Evolutionary conservation across 495 filamentous ascomycete genomes (phyloP).

Genomic region (Aspergillus coremiiformis): DNA sequence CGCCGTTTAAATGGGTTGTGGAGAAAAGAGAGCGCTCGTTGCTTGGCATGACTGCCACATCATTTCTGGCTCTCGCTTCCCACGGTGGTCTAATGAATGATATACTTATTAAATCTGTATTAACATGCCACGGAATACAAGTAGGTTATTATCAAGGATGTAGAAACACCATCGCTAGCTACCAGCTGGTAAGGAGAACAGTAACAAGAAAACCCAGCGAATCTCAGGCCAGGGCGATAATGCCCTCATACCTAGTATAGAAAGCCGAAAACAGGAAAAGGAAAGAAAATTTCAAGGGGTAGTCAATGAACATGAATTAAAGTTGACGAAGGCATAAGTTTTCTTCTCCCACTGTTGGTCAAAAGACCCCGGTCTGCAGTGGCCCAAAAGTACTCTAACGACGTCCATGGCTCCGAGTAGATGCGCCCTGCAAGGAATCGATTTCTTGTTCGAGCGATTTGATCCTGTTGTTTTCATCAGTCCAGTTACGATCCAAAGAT

Average conservation of each 20-base stretch:
- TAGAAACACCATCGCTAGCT: slow-evolving; percentile 46
- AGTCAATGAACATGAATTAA: slow-evolving; percentile 33
- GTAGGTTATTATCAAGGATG: slow-evolving; percentile 44
- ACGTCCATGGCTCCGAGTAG: slow-evolving; percentile 89
- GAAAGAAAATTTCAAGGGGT: slow-evolving; percentile 26
- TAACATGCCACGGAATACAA: slow-evolving; percentile 38
- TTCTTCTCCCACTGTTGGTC: slow-evolving; percentile 26
- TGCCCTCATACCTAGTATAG: slow-evolving; percentile 12
- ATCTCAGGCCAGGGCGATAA: slow-evolving; percentile 3
- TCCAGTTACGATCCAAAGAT: background rate
- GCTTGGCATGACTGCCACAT: too few relatives aligned
- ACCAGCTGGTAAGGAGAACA: slow-evolving; percentile 38
- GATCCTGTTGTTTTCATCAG: slow-evolving; percentile 54
- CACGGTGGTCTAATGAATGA: background rate
- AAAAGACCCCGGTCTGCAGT: slow-evolving; percentile 13
- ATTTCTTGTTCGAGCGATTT: slow-evolving; percentile 91
- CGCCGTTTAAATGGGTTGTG: background rate
- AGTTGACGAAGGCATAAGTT: slow-evolving; percentile 22
- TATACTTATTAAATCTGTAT: slow-evolving; percentile 31
- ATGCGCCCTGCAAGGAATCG: slow-evolving; percentile 85
- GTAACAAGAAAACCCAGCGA: slow-evolving; percentile 24
- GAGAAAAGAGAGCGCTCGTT: background rate
- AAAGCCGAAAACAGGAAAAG: slow-evolving; percentile 17
- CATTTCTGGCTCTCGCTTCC: background rate
- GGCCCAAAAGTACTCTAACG: slow-evolving; percentile 51